Base-by-base conservation (phyloP, 1,284 basidiomycete species). In the Sphagnurus paluster region DNA sequence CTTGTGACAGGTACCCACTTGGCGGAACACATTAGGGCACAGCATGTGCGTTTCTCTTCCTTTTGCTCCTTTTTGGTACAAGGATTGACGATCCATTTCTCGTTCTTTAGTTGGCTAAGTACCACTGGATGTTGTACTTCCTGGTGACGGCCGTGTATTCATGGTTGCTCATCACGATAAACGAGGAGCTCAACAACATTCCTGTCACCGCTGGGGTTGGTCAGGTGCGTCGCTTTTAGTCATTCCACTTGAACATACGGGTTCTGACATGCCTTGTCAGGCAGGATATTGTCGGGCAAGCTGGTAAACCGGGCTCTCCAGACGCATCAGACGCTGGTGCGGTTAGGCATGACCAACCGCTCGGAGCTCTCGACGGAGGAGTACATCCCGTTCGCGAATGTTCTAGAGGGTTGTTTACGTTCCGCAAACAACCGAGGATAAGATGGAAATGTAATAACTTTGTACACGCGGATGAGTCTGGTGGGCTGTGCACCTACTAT, bases 1-100 rank as follows among this genome's bases (percentile, higher is more conserved):
- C 91, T 96, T 59, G 89, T 98, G 97, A 99, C 76, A 98, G 95
- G 70, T 99, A 98, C 72, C 93, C 95, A 99, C 69, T 94, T 92
- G 0, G 72, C 88, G 6, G 97, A 99, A 66, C 80, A 95, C 65
- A 98, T 99, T 77, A 98, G 98, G 75, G 86, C 13, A 92, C 93
- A 70, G 79, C 82, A 50, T 97, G 93, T 94, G 62, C 78, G 91
- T 82, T 11, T 20, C n/a, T n/a, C n/a, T 32, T 34, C 44, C 40
- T 20, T 24, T 24, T 33, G 5, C 6, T 29, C 14, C 8, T 34
- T 24, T 46, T 34, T 28, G 17, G n/a, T n/a, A n/a, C n/a, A 16
- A 24, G 17, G 19, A 35, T 14, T 52, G 36, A 24, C 46, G 30
- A 54, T 33, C 45, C 28, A 2, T 42, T 43, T 28, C 48, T 42